A percentile compares a stretch with the other conserved stretches of the same genome.
phyloP scores from a whole-genome alignment of 495 filamentous ascomycete genomes.

The Penicillium roqueforti region DNA sequence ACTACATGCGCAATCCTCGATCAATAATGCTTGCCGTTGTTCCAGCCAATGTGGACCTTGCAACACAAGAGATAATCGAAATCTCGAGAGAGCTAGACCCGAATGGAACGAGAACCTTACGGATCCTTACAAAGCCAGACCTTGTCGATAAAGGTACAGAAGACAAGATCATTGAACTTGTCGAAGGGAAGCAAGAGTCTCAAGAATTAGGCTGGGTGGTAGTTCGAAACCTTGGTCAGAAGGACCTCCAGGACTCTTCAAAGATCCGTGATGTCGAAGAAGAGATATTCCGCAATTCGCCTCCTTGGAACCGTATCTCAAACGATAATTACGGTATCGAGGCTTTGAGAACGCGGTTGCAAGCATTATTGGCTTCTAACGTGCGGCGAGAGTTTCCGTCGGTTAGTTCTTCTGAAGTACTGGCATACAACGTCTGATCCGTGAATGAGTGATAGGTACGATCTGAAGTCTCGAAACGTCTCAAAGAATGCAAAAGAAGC shows the following conservation, averaged over 20 bases:
- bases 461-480: constrained; percentile 39
- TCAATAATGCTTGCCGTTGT: constrained; percentile 58
- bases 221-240: constrained; percentile 50
- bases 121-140: constrained; percentile 61
- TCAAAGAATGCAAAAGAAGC: constrained; percentile 27
- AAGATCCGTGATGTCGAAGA: constrained; percentile 23
- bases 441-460: constrained; percentile 29
- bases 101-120: constrained; percentile 49
- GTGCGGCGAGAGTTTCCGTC: constrained; percentile 50
- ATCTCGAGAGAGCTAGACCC: constrained; percentile 49
- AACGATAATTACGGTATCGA: constrained; percentile 47
- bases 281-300: constrained; percentile 12
- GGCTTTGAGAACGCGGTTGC: constrained; percentile 37
- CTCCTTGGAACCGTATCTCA: constrained; percentile 43
- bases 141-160: constrained; percentile 49
- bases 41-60: constrained; percentile 60
- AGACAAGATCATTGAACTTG: constrained; percentile 39
- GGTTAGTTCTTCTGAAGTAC: constrained; percentile 18
- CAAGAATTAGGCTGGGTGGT: constrained; percentile 51
- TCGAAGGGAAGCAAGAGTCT: constrained; percentile 40
- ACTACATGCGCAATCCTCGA: constrained; percentile 50
- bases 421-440: neutral
- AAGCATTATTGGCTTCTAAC: constrained; percentile 32
- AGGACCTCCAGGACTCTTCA: too few species aligned
- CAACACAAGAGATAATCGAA: constrained; percentile 55